Evolutionary conservation across 257 asterid genomes (phyloP), one percentile per base, ranked within the genome.

Genomic region (Orobanche coerulescens): DNA sequence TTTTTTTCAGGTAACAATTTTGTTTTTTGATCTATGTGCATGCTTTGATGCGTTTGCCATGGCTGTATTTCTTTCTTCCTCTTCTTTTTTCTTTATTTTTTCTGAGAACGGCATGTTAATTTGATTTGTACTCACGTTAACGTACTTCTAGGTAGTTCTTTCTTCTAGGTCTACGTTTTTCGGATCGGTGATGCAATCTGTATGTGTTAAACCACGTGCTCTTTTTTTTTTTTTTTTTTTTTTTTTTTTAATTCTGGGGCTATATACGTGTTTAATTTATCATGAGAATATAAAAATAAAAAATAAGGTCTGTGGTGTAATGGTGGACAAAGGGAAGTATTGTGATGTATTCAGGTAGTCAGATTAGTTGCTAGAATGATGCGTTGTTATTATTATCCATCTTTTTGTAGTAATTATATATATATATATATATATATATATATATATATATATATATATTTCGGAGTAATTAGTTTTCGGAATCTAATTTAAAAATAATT

Each of bases 1-100:
- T 30, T 57, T 43, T n/a, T 1, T 48, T 22, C 72, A 65, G 75
- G 79, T 74, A 59, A 33, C 23, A 2, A 22, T 11, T 64, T n/a
- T n/a, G n/a, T n/a, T n/a, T n/a, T n/a, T 56, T 64, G 7, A 18
- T 14, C 48, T 18, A 1, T 22, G 22, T 36, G 58, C 66, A 28
- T 50, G 71, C 19, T 49, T 56, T 1, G 51, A 68, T 62, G 59
- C 61, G 50, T 66, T 42, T 71, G 36, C 36, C 31, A 5, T 24
- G n/a, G 19, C 25, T 34, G 48, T 64, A 51, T 50, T 57, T 47
- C 30, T 5, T 20, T 47, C 14, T 19, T 3, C 0, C 20, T 42
- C 18, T 46, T 18, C 25, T 33, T 18, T 2, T 28, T 30, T 22
- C 7, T 50, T 20, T 0, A 15, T 48, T 39, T 55, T 47, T 18